Conservation (phyloP, 2,329 filamentous ascomycete genomes). For the Aciculosporium take region DNA sequence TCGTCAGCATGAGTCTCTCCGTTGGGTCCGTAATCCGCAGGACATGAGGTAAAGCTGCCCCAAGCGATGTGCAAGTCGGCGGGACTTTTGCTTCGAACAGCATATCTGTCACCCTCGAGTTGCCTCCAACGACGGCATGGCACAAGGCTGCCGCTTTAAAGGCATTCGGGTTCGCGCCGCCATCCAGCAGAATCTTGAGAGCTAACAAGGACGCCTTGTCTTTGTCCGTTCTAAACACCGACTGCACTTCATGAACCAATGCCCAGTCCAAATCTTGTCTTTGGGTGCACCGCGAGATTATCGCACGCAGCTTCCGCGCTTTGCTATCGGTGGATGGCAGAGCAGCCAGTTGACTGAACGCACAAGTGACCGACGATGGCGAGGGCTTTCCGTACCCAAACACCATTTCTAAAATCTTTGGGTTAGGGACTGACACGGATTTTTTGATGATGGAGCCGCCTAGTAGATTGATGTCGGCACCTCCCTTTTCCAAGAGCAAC, state of each 20-base stretch:
- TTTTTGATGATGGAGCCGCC: slow-evolving; percentile 27
- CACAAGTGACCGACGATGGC: slow-evolving; percentile 27
- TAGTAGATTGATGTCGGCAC: slow-evolving; percentile 37
- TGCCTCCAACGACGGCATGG: slow-evolving; percentile 32
- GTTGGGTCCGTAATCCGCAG: slow-evolving; percentile 35
- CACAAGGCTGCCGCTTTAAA: slow-evolving; percentile 37
- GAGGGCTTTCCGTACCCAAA: slow-evolving; percentile 31
- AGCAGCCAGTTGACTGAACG: slow-evolving; percentile 27
- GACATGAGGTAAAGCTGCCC: slow-evolving; percentile 36
- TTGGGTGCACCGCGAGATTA: slow-evolving; percentile 29
- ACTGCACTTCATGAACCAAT: slow-evolving; percentile 37
- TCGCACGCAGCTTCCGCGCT: slow-evolving; percentile 31
- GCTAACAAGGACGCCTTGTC: slow-evolving; percentile 27
- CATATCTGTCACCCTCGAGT: slow-evolving; percentile 32
- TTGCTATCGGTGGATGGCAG: slow-evolving; percentile 32
- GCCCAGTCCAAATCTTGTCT: slow-evolving; percentile 30
- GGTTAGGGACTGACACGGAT: slow-evolving; percentile 30
- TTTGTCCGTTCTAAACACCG: slow-evolving; percentile 20
- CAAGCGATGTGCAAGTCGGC: slow-evolving; percentile 30
- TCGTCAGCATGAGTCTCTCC: slow-evolving; percentile 36
- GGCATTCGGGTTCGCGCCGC: slow-evolving; percentile 41
- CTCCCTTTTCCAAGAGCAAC: slow-evolving; percentile 34
- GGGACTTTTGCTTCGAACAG: slow-evolving; percentile 25
- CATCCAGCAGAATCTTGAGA: slow-evolving; percentile 31
- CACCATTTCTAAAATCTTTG: slow-evolving; percentile 32